Evolutionary conservation across 352 stramenopile species (phyloP).

Genomic region (Pythium aquatile): DNA sequence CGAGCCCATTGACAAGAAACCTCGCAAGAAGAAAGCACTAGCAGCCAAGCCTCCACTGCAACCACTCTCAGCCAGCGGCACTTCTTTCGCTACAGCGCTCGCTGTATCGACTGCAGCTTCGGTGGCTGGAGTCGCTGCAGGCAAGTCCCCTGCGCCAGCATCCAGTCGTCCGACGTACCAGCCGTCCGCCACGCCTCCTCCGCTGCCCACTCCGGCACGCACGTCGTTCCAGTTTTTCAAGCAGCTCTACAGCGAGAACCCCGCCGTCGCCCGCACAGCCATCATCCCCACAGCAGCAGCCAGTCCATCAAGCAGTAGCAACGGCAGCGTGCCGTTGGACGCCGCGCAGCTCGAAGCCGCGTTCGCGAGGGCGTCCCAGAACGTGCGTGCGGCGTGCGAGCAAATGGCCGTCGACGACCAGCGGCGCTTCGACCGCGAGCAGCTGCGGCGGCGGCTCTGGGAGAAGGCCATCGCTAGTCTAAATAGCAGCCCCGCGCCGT

Average conservation of each 20-base stretch:
- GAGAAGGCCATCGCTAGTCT: conserved; percentile 46
- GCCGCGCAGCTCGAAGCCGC: conserved; percentile 28
- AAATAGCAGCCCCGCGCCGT: conserved; percentile 23
- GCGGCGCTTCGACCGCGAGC: conserved; percentile 61
- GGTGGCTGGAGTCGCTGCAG: neutral
- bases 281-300: neutral
- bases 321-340: neutral
- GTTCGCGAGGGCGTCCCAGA: conserved; percentile 29
- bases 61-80: neutral
- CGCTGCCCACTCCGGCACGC: conserved; percentile 30
- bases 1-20: conserved; percentile 21
- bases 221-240: conserved; percentile 46
- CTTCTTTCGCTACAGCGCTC: neutral
- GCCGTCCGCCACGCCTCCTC: conserved; percentile 43
- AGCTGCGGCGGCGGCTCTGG: conserved; percentile 56
- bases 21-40: conserved; percentile 31
- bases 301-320: neutral
- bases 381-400: conserved; percentile 42
- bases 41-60: neutral
- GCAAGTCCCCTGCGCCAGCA: conserved; percentile 10
- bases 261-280: neutral
- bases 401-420: conserved; percentile 44
- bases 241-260: conserved; percentile 31
- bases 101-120: neutral
- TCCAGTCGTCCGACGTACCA: conserved; percentile 28